Percentiles rank a stretch among this genome's conserved stretches.
These are phyloP conservation scores for Ophiosphaerella herpotricha DNA, from an alignment of 2,329 filamentous ascomycete genomes.

Conservation along the genomic window DNA sequence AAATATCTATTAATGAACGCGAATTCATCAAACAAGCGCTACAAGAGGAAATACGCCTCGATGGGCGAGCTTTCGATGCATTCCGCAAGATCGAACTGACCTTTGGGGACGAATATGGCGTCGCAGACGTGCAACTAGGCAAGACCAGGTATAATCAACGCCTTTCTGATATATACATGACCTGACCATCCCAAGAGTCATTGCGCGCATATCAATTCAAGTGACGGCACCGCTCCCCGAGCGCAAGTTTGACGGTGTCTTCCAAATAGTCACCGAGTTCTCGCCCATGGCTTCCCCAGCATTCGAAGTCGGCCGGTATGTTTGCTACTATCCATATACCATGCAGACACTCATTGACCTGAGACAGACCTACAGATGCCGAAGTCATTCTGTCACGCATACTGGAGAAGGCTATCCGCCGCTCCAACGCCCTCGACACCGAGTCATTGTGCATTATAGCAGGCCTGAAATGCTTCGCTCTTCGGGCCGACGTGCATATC, in stretches of 20 bases:
- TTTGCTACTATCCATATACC: background rate
- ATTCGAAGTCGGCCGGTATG: conserved; percentile 79
- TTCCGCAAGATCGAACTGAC: conserved; percentile 76
- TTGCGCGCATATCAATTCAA: conserved; percentile 85
- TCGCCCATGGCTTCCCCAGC: conserved; percentile 89
- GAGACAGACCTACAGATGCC: conserved; percentile 71
- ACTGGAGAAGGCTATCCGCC: conserved; percentile 91
- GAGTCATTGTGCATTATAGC: conserved; percentile 94
- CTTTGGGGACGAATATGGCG: conserved; percentile 90
- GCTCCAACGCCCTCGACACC: conserved; percentile 89
- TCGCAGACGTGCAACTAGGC: conserved; percentile 83
- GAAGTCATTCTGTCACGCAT: conserved; percentile 86
- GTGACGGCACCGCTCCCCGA: conserved; percentile 84
- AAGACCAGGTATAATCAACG: conserved; percentile 73
- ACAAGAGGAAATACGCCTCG: conserved; percentile 77
- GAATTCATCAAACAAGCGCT: conserved; percentile 85
- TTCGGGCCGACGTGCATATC: conserved; percentile 90
- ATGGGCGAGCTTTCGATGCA: conserved; percentile 80
- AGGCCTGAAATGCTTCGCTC: conserved; percentile 86
- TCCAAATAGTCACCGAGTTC: conserved; percentile 89
- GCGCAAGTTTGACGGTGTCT: conserved; percentile 92
- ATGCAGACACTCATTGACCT: conserved; percentile 18
- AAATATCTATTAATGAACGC: conserved; percentile 87
- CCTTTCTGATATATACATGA: background rate
- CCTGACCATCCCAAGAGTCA: conserved; percentile 61